phyloP scores from a whole-genome alignment of 208 protist genomes.

The Leishmania tarentolae region DNA sequence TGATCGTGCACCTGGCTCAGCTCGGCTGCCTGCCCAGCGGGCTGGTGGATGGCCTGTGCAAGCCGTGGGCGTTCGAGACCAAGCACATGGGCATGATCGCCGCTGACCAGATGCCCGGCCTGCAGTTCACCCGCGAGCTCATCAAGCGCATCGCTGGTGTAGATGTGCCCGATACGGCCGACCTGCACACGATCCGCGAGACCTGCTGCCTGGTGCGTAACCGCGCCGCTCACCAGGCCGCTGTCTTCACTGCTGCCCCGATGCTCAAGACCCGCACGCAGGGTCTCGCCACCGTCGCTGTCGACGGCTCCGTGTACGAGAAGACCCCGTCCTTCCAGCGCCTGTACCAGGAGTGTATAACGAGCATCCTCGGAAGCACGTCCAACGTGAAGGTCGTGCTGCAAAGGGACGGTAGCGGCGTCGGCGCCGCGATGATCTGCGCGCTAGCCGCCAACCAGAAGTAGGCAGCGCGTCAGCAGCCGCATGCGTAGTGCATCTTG shows the following conservation, averaged over 20 bases:
- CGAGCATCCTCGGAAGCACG: constrained; percentile 60
- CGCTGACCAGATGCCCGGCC: constrained; percentile 71
- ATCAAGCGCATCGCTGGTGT: constrained; percentile 52
- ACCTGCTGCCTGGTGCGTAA: constrained; percentile 74
- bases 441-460: constrained; percentile 62
- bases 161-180: constrained; percentile 40
- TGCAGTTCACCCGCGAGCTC: constrained; percentile 64
- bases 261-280: constrained; percentile 73
- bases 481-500: background rate
- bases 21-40: constrained; percentile 55
- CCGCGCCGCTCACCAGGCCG: constrained; percentile 76
- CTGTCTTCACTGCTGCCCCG: constrained; percentile 68
- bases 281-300: constrained; percentile 66
- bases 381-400: constrained; percentile 62
- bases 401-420: constrained; percentile 86
- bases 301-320: constrained; percentile 92
- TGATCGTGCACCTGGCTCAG: constrained; percentile 56
- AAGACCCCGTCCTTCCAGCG: constrained; percentile 86
- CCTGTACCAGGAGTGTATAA: constrained; percentile 74
- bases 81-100: constrained; percentile 60
- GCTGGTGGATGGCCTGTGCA: constrained; percentile 40
- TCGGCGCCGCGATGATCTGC: constrained; percentile 89
- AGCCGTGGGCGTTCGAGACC: constrained; percentile 63
- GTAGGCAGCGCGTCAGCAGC: constrained; percentile 9
- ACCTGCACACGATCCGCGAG: constrained; percentile 65